A percentile compares a stretch with the other conserved stretches of the same genome.
Evolutionary conservation across 2,329 filamentous ascomycete species (phyloP).

Genomic region (Gremmenia infestans): DNA sequence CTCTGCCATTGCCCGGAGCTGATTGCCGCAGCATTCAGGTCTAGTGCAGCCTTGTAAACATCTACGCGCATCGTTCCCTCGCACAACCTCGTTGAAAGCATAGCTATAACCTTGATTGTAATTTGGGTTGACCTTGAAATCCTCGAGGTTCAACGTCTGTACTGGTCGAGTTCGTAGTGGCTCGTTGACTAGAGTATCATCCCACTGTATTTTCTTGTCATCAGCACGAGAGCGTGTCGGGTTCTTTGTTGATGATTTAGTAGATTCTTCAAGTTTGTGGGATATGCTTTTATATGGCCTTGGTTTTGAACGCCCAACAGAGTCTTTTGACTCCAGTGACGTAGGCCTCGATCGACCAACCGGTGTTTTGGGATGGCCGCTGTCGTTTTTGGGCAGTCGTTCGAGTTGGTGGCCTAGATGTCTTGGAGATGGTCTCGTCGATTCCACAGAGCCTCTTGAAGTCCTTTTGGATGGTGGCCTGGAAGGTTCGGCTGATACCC

Average conservation of each 20-base stretch:
- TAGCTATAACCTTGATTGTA: slow-evolving; percentile 54
- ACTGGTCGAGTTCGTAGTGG: slow-evolving; percentile 38
- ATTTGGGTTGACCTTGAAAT: slow-evolving; percentile 62
- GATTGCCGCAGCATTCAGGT: slow-evolving; percentile 46
- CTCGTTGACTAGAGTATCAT: slow-evolving; percentile 24
- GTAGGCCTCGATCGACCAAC: background rate
- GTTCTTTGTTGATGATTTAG: background rate
- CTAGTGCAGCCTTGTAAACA: slow-evolving; percentile 59
- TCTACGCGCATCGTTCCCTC: slow-evolving; percentile 51
- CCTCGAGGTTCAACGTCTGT: slow-evolving; percentile 37
- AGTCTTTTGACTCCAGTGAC: background rate
- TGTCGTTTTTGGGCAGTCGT: background rate
- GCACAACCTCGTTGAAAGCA: slow-evolving; percentile 56
- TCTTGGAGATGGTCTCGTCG: background rate
- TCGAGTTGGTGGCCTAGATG: background rate
- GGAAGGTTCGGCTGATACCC: slow-evolving; percentile 2
- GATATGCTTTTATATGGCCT: background rate
- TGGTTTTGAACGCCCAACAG: background rate
- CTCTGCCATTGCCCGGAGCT: slow-evolving; percentile 29
- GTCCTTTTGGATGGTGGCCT: slow-evolving; percentile 7
- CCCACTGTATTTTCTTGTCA: background rate
- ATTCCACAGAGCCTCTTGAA: background rate
- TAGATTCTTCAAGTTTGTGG: background rate
- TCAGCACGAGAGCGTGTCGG: background rate
- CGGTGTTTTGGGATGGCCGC: background rate